phyloP scores from a whole-genome alignment of 2,329 filamentous ascomycete species.

The Chrysoporthe cubensis region DNA sequence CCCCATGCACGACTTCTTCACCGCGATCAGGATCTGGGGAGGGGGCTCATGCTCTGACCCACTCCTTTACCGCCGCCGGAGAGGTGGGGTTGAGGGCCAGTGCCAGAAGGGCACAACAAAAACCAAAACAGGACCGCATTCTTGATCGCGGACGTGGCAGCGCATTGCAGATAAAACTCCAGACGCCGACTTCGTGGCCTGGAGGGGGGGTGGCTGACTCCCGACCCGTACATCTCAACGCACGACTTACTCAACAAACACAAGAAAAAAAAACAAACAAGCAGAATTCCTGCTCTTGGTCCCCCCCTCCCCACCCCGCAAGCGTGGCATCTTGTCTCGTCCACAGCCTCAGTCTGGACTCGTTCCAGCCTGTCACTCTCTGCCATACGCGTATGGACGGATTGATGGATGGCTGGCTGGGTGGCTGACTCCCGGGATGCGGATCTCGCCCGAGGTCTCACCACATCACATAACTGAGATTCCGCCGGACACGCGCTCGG shows the following conservation, averaged over 20 bases:
- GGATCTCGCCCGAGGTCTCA: not conserved
- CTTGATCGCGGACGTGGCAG: slow-evolving; percentile 13
- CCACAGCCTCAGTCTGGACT: not conserved
- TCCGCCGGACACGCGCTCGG: not conserved
- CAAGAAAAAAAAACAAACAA: not conserved
- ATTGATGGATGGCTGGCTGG: not conserved
- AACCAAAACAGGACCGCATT: not conserved
- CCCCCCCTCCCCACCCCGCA: too few relatives aligned
- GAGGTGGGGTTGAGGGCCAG: not conserved
- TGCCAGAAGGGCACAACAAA: not conserved
- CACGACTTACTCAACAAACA: not conserved
- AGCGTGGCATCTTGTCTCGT: slow-evolving; percentile 2
- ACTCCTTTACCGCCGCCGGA: not conserved
- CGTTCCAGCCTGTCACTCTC: too few relatives aligned
- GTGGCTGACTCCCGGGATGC: not conserved
- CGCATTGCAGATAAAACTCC: slow-evolving; percentile 11
- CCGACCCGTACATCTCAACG: not conserved
- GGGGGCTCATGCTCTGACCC: not conserved
- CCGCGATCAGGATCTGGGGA: slow-evolving; percentile 1
- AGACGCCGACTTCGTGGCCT: slow-evolving; percentile 6
- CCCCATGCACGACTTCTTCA: not conserved
- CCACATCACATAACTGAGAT: not conserved
- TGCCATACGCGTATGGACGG: not conserved
- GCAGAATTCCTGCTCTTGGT: not conserved
- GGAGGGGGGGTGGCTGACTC: not conserved